Evolutionary conservation across 2,329 filamentous ascomycete species (phyloP).

Genomic region (Rhynchosporium secalis): DNA sequence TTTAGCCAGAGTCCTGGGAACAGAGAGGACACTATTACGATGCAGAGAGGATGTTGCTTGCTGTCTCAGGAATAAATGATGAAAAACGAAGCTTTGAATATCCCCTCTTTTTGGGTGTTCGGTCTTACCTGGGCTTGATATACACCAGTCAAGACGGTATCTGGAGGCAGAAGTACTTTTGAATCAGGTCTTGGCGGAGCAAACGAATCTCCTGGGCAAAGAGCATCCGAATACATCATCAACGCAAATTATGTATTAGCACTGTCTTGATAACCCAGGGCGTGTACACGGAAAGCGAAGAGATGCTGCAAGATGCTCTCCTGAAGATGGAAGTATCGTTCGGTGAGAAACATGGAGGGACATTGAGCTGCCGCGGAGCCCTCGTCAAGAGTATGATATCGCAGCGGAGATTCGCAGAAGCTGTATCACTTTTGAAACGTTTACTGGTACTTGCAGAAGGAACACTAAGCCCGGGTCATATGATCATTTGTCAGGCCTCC

Average conservation of each 20-base stretch:
- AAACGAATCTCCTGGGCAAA: neutral
- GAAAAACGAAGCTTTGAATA: too few relatives aligned
- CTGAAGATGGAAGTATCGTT: neutral
- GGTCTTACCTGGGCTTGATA: neutral
- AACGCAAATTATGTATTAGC: neutral
- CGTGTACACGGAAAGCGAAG: neutral
- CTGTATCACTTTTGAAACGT: neutral
- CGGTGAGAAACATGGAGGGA: neutral
- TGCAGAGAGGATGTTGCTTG: neutral
- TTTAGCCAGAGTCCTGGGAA: neutral
- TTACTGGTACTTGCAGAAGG: neutral
- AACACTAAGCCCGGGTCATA: neutral
- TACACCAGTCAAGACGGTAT: neutral
- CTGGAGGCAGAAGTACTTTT: neutral
- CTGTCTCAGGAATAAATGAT: neutral
- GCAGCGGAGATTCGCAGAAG: neutral
- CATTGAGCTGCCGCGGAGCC: neutral
- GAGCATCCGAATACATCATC: neutral
- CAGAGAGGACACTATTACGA: neutral
- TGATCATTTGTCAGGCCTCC: neutral
- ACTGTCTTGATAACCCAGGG: neutral
- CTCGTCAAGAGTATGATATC: neutral
- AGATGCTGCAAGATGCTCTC: neutral
- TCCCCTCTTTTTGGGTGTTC: neutral
- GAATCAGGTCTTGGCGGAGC: neutral